These are phyloP conservation scores for Esteya vermicola DNA, from an alignment of 2,329 filamentous ascomycete genomes.

Conservation along the genomic window DNA sequence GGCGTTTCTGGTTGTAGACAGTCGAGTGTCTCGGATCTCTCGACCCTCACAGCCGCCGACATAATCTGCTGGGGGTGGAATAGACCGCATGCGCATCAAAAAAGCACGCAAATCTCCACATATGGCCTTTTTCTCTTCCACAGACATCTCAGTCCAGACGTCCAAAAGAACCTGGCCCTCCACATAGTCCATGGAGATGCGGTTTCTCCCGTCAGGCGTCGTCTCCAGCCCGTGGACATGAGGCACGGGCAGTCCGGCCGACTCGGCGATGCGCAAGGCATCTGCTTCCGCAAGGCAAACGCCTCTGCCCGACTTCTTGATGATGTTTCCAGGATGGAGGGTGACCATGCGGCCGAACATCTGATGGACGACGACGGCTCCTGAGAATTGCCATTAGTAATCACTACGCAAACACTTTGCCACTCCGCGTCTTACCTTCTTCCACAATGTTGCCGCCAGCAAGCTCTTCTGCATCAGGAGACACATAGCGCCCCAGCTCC, in stretches of 20 bases:
- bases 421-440: too few relatives aligned
- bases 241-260: constrained; percentile 12
- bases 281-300: constrained; percentile 13
- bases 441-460: too few relatives aligned
- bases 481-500: too few relatives aligned
- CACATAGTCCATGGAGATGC: constrained; percentile 15
- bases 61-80: constrained; percentile 9
- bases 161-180: constrained; percentile 13
- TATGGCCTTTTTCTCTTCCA: not conserved
- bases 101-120: constrained; percentile 9
- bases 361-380: constrained; percentile 10
- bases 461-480: too few relatives aligned
- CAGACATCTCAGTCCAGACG: not conserved
- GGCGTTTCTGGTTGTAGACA: constrained; percentile 12
- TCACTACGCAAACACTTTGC: too few relatives aligned
- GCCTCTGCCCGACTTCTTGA: constrained; percentile 14
- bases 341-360: constrained; percentile 12
- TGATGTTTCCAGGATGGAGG: constrained; percentile 11
- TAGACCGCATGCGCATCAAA: constrained; percentile 7
- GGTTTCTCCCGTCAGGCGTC: constrained; percentile 7
- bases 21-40: not conserved
- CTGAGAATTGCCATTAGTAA: not conserved
- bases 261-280: constrained; percentile 11
- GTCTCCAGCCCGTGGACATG: constrained; percentile 8
- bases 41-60: constrained; percentile 7